These are phyloP conservation scores for Podaxis sp. DNA, from an alignment of 768 basidiomycete genomes.

Conservation along the genomic window DNA sequence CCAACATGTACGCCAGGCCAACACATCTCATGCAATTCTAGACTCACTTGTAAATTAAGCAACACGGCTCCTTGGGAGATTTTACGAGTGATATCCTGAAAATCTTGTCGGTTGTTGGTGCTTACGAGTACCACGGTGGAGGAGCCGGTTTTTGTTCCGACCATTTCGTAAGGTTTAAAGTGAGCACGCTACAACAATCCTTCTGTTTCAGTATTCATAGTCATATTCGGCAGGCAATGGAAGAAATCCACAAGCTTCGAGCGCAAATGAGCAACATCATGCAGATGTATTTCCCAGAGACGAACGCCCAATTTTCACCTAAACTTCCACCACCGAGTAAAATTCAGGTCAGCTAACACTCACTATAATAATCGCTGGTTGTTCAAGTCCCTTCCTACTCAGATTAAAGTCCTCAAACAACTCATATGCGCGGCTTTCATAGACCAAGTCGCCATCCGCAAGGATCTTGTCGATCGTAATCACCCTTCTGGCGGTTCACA, in stretches of 20 bases:
- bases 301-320: conserved; percentile 57
- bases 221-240: conserved; percentile 73
- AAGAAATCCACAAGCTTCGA: conserved; percentile 95
- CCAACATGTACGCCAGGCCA: conserved; percentile 58
- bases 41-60: conserved; percentile 36
- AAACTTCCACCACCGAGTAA: conserved; percentile 76
- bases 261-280: conserved; percentile 88
- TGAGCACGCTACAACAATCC: conserved; percentile 28
- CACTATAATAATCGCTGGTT: background rate
- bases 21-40: background rate
- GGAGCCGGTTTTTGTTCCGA: conserved; percentile 78
- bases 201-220: background rate
- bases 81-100: conserved; percentile 85
- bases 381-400: conserved; percentile 10
- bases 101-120: conserved; percentile 90
- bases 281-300: conserved; percentile 68
- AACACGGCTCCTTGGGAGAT: conserved; percentile 77
- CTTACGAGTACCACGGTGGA: conserved; percentile 90
- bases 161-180: conserved; percentile 91
- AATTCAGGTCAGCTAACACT: conserved; percentile 56
- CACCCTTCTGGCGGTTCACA: conserved; percentile 55
- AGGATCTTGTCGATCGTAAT: conserved; percentile 67
- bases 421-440: conserved; percentile 88
- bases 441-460: conserved; percentile 91
- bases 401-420: conserved; percentile 92